Base-by-base conservation (phyloP, 306 rosid species). In the Trifolium subterraneum region DNA sequence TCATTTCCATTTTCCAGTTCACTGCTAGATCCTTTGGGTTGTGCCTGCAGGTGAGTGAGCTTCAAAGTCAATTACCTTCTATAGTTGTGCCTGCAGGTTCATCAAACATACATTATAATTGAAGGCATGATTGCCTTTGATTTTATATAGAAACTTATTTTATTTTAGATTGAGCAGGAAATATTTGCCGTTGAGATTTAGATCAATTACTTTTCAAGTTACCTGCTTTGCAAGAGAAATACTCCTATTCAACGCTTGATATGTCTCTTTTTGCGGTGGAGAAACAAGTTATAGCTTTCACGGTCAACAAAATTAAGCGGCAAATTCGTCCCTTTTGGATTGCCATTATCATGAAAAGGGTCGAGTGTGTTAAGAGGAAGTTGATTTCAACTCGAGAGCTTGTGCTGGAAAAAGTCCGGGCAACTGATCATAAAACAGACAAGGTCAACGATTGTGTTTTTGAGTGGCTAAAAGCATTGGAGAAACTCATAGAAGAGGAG, bases 401-500 rank as follows among this genome's bases (percentile, higher is more conserved):
- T 7, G 25, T 62, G 68, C 45, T 0, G 27, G 11, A 33, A 33
- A 62, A 62, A 35, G 2, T 33, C 16, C 47, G 18, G 35, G 47
- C 68, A 62, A n/a, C 14, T 7, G n/a, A n/a, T n/a, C 10, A 16
- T 5, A 62, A 62, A 16, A 62, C 14, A 0, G 47, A 62, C 2
- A 62, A n/a, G n/a, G 68, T 62, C 14, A 16, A 62, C 4, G 14
- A 62, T 16, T 14, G 1, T 62, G 68, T 62, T 16, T 3, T 33
- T 0, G 25, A 62, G 14, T 62, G 68, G 68, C 47, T 62, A 62
- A 33, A 62, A 7, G 47, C 35, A 1, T 31, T 11, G 14, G 20
- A 38, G 6, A 64, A n/a, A 19, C 31, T 75, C 42, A 1, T 64
- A 10, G 64, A 48, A 64, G 65, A 52, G 44, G 65, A 38, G 31